These are phyloP conservation scores for Carex scoparia DNA, from an alignment of 176 grass and related monocot genomes.

Conservation along the genomic window DNA sequence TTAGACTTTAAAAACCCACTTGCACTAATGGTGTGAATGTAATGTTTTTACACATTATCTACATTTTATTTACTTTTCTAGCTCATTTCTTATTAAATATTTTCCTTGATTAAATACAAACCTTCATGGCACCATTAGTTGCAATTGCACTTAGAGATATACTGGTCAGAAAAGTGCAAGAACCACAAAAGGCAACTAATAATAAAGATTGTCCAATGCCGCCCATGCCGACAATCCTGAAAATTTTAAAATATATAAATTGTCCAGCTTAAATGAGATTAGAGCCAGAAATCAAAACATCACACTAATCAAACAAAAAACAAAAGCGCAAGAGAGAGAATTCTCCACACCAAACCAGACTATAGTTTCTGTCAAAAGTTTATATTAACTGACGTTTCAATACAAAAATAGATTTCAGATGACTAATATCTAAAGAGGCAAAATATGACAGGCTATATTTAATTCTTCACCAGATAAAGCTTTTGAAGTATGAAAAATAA, in stretches of 20 bases:
- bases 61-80: not conserved
- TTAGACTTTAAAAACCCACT: not conserved
- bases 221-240: slow-evolving; percentile 97
- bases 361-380: not conserved
- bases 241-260: slow-evolving; percentile 23
- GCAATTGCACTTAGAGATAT: slow-evolving; percentile 99
- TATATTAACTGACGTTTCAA: not conserved
- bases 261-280: slow-evolving; percentile 8
- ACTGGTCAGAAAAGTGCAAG: slow-evolving; percentile 87
- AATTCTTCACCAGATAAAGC: not conserved
- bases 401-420: not conserved
- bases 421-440: not conserved
- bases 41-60: not conserved
- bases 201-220: slow-evolving; percentile 77
- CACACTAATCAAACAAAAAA: slow-evolving; percentile 6
- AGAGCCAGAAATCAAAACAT: slow-evolving; percentile 18
- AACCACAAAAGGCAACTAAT: slow-evolving; percentile 82
- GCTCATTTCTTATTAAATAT: not conserved
- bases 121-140: slow-evolving; percentile 99
- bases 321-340: slow-evolving; percentile 12
- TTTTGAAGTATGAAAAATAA: not conserved
- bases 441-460: not conserved
- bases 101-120: slow-evolving; percentile 25
- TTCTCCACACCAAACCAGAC: not conserved
- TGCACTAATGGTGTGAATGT: not conserved